Conservation (phyloP, 805 yeast genomes). For the Teunomyces funiuensis region DNA sequence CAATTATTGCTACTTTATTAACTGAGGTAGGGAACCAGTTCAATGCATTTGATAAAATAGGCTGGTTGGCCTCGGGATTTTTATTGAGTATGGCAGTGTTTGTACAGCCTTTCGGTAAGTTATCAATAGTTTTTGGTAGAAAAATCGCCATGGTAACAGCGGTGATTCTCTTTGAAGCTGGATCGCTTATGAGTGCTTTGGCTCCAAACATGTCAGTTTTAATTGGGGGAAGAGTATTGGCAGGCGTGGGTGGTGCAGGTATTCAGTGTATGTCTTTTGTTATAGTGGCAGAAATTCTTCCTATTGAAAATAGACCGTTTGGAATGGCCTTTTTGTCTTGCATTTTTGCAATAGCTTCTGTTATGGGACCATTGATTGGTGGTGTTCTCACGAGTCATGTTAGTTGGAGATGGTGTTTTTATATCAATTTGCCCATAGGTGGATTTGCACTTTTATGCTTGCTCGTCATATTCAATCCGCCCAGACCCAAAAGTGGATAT, state of each 20-base stretch:
- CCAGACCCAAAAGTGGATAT: conserved; percentile 36
- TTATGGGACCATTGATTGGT: conserved; percentile 25
- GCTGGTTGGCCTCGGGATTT: conserved; percentile 40
- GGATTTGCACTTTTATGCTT: conserved; percentile 19
- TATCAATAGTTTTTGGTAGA: conserved; percentile 38
- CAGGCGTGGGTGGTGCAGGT: conserved; percentile 40
- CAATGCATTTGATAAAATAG: conserved; percentile 31
- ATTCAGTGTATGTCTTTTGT: conserved; percentile 29
- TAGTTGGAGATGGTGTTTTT: conserved; percentile 28
- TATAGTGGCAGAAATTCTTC: conserved; percentile 31
- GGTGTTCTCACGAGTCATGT: conserved; percentile 25
- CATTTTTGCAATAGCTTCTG: conserved; percentile 22
- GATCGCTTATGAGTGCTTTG: conserved; percentile 39
- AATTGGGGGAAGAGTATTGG: conserved; percentile 41
- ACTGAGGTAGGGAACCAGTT: conserved; percentile 37
- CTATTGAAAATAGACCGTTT: conserved; percentile 25
- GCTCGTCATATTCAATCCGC: conserved; percentile 19
- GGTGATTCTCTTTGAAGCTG: conserved; percentile 30
- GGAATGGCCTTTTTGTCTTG: conserved; percentile 19
- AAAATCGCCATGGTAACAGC: conserved; percentile 27
- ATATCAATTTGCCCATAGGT: conserved; percentile 26
- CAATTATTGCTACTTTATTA: conserved; percentile 36
- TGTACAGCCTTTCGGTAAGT: conserved; percentile 38
- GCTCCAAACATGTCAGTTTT: conserved; percentile 36
- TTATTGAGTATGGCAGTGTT: conserved; percentile 34